Percentiles rank a stretch among this genome's conserved stretches.
Conservation (phyloP, 2,329 filamentous ascomycete species). For the Penicillium concentricum region DNA sequence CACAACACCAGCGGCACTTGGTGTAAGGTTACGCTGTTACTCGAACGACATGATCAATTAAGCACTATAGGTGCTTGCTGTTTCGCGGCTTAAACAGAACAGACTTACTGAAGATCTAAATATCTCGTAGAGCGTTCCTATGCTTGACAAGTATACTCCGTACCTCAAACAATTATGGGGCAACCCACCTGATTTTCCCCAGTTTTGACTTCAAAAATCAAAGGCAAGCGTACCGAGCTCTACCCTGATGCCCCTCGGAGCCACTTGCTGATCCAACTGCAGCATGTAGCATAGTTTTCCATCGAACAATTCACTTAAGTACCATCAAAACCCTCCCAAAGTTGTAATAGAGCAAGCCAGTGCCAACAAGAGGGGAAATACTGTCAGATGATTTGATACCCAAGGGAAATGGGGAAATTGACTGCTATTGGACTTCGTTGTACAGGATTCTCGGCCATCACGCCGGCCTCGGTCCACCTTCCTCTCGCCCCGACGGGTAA, state of each 20-base stretch:
- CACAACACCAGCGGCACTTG: background rate
- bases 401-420: background rate
- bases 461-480: slow-evolving; percentile 14
- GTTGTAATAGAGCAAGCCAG: background rate
- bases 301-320: background rate
- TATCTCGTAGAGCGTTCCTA: background rate
- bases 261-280: background rate
- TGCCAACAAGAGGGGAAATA: background rate
- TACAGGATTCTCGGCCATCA: slow-evolving; percentile 8
- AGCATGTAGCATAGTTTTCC: background rate
- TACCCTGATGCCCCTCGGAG: background rate
- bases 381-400: background rate
- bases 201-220: background rate
- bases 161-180: background rate
- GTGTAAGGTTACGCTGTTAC: background rate
- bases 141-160: background rate
- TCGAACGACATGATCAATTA: background rate
- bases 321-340: too few relatives aligned
- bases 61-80: background rate
- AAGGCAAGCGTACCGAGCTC: slow-evolving; percentile 4
- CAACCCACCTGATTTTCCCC: background rate
- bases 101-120: background rate
- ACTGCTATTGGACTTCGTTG: background rate
- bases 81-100: background rate
- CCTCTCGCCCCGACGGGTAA: slow-evolving; percentile 10